Conservation (phyloP, 441 rosid species). For the Omphalea diandra region DNA sequence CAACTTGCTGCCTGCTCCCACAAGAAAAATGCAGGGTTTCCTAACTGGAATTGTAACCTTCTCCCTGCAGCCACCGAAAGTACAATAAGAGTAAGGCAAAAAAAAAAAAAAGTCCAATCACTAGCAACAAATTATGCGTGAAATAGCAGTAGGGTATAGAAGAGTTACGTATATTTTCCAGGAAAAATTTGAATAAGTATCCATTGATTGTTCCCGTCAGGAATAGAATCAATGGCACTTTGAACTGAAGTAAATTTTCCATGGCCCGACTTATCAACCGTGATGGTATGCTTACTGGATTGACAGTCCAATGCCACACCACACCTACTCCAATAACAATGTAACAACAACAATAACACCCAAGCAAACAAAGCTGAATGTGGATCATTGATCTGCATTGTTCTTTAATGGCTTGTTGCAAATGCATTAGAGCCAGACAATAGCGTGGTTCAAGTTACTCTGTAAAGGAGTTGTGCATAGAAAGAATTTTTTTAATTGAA, state of each 20-base stretch:
- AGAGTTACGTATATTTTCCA: constrained; percentile 28
- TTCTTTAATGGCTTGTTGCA: neutral
- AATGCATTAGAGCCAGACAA: no score
- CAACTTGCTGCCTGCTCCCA: constrained; percentile 29
- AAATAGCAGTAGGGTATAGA: no score
- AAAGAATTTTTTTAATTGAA: neutral
- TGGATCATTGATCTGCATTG: neutral
- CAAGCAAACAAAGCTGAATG: neutral
- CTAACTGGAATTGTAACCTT: constrained; percentile 34
- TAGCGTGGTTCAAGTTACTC: no score
- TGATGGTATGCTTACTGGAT: constrained; percentile 12
- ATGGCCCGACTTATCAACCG: constrained; percentile 25
- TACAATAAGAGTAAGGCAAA: no score
- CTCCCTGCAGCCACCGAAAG: constrained; percentile 13
- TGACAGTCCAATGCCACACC: constrained; percentile 21
- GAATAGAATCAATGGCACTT: constrained; percentile 38
- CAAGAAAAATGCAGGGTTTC: constrained; percentile 40
- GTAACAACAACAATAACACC: constrained; percentile 3
- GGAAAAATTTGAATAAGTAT: constrained; percentile 24
- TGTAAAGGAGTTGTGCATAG: no score
- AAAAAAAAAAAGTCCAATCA: neutral
- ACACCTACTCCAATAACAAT: neutral
- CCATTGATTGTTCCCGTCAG: constrained; percentile 24
- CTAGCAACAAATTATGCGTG: no score
- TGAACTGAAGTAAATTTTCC: constrained; percentile 39